A percentile compares a stretch with the other conserved stretches of the same genome.
Conservation (phyloP, 176 grass and related monocot genomes). For the Lolium multiflorum region DNA sequence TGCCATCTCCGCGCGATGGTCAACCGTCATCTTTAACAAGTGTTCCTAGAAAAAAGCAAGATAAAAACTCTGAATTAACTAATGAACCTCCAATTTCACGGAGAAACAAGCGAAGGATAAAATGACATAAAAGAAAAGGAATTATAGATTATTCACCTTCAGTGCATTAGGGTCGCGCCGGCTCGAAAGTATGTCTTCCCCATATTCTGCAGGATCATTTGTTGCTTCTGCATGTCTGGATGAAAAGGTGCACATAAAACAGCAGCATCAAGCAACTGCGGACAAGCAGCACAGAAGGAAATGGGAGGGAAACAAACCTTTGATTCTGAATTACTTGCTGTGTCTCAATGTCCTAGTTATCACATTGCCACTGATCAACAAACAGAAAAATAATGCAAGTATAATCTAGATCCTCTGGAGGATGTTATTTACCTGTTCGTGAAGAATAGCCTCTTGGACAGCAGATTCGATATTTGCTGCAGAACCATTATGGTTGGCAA, state of each 20-base stretch:
- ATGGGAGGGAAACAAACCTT: slow-evolving; percentile 60
- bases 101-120: neutral
- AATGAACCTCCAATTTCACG: neutral
- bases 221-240: slow-evolving; percentile 65
- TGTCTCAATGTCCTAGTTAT: slow-evolving; percentile 83
- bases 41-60: slow-evolving; percentile 66
- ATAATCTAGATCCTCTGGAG: slow-evolving; percentile 37
- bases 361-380: slow-evolving; percentile 47
- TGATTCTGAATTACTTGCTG: slow-evolving; percentile 89
- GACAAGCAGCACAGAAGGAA: slow-evolving; percentile 27
- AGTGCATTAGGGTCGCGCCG: slow-evolving; percentile 75
- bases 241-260: slow-evolving; percentile 26
- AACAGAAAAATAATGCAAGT: slow-evolving; percentile 36
- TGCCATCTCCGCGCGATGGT: slow-evolving; percentile 83
- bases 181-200: slow-evolving; percentile 70
- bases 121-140: slow-evolving; percentile 6
- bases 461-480: slow-evolving; percentile 65
- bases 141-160: slow-evolving; percentile 56
- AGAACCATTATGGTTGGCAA: slow-evolving; percentile 12
- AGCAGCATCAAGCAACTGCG: slow-evolving; percentile 23
- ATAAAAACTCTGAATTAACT: slow-evolving; percentile 10
- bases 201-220: slow-evolving; percentile 43
- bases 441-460: slow-evolving; percentile 80
- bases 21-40: slow-evolving; percentile 78
- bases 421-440: slow-evolving; percentile 69